Evolutionary conservation across 2,329 filamentous ascomycete genomes (phyloP), one percentile per base, ranked within the genome.

Genomic region (Furcasterigmium sp.): DNA sequence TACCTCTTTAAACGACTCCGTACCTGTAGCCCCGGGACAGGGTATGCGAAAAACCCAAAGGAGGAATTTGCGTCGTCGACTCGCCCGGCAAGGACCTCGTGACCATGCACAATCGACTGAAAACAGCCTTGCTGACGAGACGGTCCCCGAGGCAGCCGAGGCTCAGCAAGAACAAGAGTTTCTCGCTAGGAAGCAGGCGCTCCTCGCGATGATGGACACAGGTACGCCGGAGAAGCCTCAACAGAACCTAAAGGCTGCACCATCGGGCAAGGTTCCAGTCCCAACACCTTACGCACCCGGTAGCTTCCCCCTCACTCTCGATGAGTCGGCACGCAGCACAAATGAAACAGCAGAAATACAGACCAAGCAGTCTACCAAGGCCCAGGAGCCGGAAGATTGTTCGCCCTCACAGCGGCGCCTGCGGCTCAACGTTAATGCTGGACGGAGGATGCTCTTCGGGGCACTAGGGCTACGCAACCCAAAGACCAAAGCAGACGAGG

Each of bases 381-480:
- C 32, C 5, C n/a, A 18, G 10, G 17, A 35, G 32, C 6, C 32
- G 11, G 32, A 35, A 18, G 39, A 37, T 4, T 35, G 18, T 15
- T 25, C 23, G 14, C 49, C 46, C 13, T 49, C 51, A 13, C 39
- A 46, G 14, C 64, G 62, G 43, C 56, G 56, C 37, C 52, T 58
- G n/a, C 61, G 57, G 26, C 39, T 67, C 5, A 61, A 77, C 44
- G 48, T 88, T 23, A 76, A 72, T 14, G 82, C 83, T 41, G 79
- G 82, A 3, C 75, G 79, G 42, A 76, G 87, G 50, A 68, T 91
- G 44, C 60, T 91, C 0, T 87, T 90, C 53, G 82, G 82, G 8
- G 83, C 85, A 7, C 69, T 91, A 4, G 87, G 86, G 4, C 61
- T 89, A 9, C 79, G 79, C 43, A 75, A 74, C 4, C 85, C 87